phyloP scores from a whole-genome alignment of 148 eudicot species.

The Silene uniflora region DNA sequence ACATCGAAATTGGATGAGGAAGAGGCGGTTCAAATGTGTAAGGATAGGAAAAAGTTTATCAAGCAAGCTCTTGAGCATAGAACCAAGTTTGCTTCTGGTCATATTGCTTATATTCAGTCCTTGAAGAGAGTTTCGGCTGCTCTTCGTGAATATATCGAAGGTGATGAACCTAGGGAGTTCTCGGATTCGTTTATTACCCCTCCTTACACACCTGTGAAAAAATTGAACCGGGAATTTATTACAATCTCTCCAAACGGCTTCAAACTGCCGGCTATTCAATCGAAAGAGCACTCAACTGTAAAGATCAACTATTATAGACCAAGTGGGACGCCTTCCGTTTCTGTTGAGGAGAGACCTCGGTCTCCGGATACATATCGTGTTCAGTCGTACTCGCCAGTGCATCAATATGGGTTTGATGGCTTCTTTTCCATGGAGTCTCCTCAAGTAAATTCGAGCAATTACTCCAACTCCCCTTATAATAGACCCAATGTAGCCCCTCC shows the following conservation, averaged over 20 bases:
- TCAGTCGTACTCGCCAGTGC: slow-evolving; percentile 59
- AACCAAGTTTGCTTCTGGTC: slow-evolving; percentile 67
- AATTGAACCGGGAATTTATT: slow-evolving; percentile 49
- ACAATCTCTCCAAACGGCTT: slow-evolving; percentile 72
- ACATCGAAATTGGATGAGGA: slow-evolving; percentile 89
- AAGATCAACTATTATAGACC: slow-evolving; percentile 63
- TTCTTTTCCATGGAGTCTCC: slow-evolving; percentile 75
- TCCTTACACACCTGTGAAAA: slow-evolving; percentile 54
- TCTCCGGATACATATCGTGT: slow-evolving; percentile 73
- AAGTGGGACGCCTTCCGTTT: slow-evolving; percentile 66
- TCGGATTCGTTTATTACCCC: slow-evolving; percentile 56
- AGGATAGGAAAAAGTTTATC: slow-evolving; percentile 79
- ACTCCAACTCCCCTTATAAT: slow-evolving; percentile 44
- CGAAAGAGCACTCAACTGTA: slow-evolving; percentile 44
- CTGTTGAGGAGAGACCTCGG: slow-evolving; percentile 68
- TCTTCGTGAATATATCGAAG: slow-evolving; percentile 81
- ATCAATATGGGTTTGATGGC: slow-evolving; percentile 64
- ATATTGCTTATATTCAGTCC: slow-evolving; percentile 74
- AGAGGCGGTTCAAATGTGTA: slow-evolving; percentile 88
- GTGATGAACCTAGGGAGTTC: slow-evolving; percentile 81
- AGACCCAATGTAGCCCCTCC: slow-evolving; percentile 58
- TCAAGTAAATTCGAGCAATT: slow-evolving; percentile 44
- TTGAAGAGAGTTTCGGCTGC: slow-evolving; percentile 76
- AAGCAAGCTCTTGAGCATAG: slow-evolving; percentile 91
- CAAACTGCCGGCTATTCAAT: slow-evolving; percentile 46